These are phyloP conservation scores for Penicillium expansum DNA, from an alignment of 2,329 filamentous ascomycete genomes.

Conservation along the genomic window DNA sequence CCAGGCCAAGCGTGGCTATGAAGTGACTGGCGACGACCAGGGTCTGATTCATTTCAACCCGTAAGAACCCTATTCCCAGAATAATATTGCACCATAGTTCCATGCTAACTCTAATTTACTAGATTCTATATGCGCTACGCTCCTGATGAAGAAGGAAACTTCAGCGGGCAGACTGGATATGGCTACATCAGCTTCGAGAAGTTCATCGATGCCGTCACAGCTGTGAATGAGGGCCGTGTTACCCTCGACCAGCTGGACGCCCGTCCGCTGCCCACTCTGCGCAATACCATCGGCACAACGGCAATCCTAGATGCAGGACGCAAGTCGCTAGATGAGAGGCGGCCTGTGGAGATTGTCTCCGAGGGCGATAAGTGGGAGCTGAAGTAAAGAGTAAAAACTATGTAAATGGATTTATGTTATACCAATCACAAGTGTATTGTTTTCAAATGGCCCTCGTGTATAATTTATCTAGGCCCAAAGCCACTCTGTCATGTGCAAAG, in stretches of 20 bases:
- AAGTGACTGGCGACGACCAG: constrained; percentile 78
- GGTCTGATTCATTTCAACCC: constrained; percentile 85
- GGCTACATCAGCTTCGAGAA: constrained; percentile 95
- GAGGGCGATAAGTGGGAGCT: constrained; percentile 60
- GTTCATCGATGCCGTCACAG: constrained; percentile 82
- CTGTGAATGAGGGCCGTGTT: constrained; percentile 70
- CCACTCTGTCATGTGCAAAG: background rate
- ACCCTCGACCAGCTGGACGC: constrained; percentile 74
- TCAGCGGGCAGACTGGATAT: constrained; percentile 85
- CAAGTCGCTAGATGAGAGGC: constrained; percentile 76
- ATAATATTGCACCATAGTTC: background rate
- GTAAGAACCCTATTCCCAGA: constrained; percentile 34
- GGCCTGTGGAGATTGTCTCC: constrained; percentile 68
- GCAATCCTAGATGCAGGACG: constrained; percentile 87
- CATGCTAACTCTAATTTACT: background rate
- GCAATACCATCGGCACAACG: constrained; percentile 86
- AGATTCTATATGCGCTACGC: constrained; percentile 91
- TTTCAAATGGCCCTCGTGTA: background rate
- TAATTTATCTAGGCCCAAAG: background rate
- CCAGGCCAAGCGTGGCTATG: constrained; percentile 91
- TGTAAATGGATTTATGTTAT: background rate
- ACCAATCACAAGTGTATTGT: background rate
- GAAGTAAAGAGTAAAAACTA: constrained; percentile 47
- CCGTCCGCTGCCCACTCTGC: constrained; percentile 77
- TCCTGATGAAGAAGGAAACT: constrained; percentile 92